These are phyloP conservation scores for Amanita phalloides DNA, from an alignment of 768 basidiomycete species.

Conservation along the genomic window DNA sequence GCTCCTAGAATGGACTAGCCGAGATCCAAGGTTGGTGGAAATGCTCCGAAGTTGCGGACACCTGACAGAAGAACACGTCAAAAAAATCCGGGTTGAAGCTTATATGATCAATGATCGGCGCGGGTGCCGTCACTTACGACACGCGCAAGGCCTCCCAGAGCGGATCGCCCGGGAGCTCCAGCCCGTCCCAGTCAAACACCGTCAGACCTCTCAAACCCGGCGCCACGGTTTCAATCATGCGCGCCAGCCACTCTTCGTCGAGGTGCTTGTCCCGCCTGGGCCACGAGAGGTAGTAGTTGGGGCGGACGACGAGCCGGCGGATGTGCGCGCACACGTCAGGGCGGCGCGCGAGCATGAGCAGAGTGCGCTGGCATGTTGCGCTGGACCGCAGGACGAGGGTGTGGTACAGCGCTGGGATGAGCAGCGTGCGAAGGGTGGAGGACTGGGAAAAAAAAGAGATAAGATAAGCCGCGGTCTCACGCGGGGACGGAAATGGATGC, in stretches of 20 bases:
- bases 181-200: constrained; percentile 43
- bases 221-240: constrained; percentile 23
- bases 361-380: constrained; percentile 22
- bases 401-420: constrained; percentile 31
- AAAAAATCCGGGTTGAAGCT: no score
- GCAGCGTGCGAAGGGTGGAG: constrained; percentile 17
- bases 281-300: constrained; percentile 44
- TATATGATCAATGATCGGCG: background rate
- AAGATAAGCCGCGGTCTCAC: background rate
- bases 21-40: constrained; percentile 31
- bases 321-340: constrained; percentile 28
- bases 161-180: constrained; percentile 30
- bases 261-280: constrained; percentile 30
- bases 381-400: constrained; percentile 34
- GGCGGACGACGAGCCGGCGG: constrained; percentile 32
- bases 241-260: constrained; percentile 30
- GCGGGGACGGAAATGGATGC: background rate
- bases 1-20: constrained; percentile 23
- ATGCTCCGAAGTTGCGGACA: constrained; percentile 33
- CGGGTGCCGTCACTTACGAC: constrained; percentile 17
- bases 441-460: constrained; percentile 14
- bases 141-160: constrained; percentile 31
- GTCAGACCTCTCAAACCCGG: constrained; percentile 21
- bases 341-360: constrained; percentile 23
- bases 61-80: constrained; percentile 12